Evolutionary conservation across 495 filamentous ascomycete genomes (phyloP).

Genomic region (Penicillium cosmopolitanum): DNA sequence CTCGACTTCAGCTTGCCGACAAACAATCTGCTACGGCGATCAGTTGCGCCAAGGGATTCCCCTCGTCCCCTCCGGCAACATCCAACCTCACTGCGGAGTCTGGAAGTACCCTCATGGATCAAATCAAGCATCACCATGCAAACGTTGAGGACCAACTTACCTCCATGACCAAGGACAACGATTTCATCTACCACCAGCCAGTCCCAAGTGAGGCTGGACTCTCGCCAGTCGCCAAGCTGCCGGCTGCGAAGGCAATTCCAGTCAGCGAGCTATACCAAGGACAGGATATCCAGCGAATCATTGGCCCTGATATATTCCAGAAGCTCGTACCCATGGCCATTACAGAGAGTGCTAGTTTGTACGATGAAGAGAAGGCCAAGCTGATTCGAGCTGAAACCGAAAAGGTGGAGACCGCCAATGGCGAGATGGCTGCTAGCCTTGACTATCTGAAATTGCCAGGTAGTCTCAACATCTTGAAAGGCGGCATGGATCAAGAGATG

Average conservation of each 20-base stretch:
- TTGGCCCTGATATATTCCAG: constrained; percentile 94
- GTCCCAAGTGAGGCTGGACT: constrained; percentile 84
- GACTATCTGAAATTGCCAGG: constrained; percentile 91
- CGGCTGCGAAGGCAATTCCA: constrained; percentile 96
- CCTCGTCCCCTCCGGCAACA: constrained; percentile 73
- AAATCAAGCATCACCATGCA: constrained; percentile 78
- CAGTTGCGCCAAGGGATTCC: constrained; percentile 78
- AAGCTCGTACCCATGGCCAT: constrained; percentile 96
- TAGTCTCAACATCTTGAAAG: constrained; percentile 88
- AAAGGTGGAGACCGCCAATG: constrained; percentile 84
- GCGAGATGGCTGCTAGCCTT: constrained; percentile 93
- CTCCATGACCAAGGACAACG: constrained; percentile 87
- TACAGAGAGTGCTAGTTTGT: constrained; percentile 93
- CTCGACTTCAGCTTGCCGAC: constrained; percentile 82
- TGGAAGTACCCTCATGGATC: constrained; percentile 69
- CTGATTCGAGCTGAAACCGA: constrained; percentile 92
- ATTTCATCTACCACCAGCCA: constrained; percentile 95
- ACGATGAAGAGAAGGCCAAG: constrained; percentile 98
- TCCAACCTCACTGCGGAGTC: constrained; percentile 85
- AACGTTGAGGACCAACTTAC: constrained; percentile 79
- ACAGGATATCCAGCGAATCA: constrained; percentile 95
- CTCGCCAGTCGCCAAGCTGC: constrained; percentile 81
- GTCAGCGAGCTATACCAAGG: constrained; percentile 96
- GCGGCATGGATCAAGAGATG: constrained; percentile 88
- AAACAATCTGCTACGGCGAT: constrained; percentile 72